Conservation (phyloP, 1,284 basidiomycete genomes). For the Apiotrichum brassicae region DNA sequence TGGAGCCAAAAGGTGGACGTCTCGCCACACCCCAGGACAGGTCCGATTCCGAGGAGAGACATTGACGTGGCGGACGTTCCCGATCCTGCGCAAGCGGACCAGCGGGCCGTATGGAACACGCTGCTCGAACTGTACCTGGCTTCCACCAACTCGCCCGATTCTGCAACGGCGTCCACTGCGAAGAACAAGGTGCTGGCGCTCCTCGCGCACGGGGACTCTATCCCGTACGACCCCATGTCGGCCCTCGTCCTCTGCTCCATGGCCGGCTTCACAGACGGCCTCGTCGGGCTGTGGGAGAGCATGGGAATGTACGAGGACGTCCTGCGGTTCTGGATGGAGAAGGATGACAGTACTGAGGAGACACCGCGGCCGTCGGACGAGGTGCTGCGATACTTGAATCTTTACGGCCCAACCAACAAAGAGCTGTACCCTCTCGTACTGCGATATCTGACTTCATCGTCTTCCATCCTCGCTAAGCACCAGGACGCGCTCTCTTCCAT, state of each 20-base stretch:
- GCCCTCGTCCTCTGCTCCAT: slow-evolving; percentile 89
- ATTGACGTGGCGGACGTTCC: slow-evolving; percentile 44
- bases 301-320: slow-evolving; percentile 96
- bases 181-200: slow-evolving; percentile 61
- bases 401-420: slow-evolving; percentile 66
- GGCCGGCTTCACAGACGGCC: slow-evolving; percentile 69
- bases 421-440: slow-evolving; percentile 84
- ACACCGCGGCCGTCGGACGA: slow-evolving; percentile 48
- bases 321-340: slow-evolving; percentile 82
- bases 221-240: slow-evolving; percentile 85
- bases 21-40: not conserved
- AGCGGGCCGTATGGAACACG: slow-evolving; percentile 91
- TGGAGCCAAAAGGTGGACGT: slow-evolving; percentile 71
- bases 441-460: slow-evolving; percentile 75
- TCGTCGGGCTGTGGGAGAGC: slow-evolving; percentile 85
- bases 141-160: slow-evolving; percentile 44
- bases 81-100: slow-evolving; percentile 59
- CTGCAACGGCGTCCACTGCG: slow-evolving; percentile 16
- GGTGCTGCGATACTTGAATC: slow-evolving; percentile 64
- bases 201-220: slow-evolving; percentile 51
- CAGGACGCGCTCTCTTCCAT: slow-evolving; percentile 63
- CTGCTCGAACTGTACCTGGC: slow-evolving; percentile 87
- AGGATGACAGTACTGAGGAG: slow-evolving; percentile 38
- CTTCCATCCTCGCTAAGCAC: slow-evolving; percentile 63
- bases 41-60: slow-evolving; percentile 4